Conservation (phyloP, 345 rosid species). For the Murraya koenigii region DNA sequence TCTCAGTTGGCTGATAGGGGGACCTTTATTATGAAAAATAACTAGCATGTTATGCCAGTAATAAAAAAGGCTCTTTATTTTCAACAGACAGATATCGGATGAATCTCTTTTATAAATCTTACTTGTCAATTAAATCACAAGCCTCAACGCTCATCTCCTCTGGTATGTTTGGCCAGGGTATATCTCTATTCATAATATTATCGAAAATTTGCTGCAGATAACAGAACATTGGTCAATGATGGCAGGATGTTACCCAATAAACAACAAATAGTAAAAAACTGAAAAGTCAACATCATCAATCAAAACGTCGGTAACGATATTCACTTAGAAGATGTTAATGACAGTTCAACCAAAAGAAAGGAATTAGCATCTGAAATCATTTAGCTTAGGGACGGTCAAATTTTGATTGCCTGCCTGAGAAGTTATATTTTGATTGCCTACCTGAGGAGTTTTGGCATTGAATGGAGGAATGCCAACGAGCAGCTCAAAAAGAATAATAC, state of each 20-base stretch:
- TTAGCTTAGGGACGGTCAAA: not conserved
- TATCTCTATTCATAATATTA: slow-evolving; percentile 85
- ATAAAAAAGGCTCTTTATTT: not conserved
- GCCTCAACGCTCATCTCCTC: slow-evolving; percentile 82
- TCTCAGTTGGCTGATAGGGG: not conserved
- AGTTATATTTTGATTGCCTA: slow-evolving; percentile 22
- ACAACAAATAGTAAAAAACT: slow-evolving; percentile 4
- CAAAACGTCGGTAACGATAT: not conserved
- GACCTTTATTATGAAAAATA: not conserved
- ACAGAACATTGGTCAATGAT: slow-evolving; percentile 3
- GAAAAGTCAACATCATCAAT: not conserved
- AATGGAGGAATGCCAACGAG: slow-evolving; percentile 94
- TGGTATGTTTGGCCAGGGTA: slow-evolving; percentile 85
- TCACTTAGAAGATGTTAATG: not conserved
- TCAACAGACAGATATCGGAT: not conserved
- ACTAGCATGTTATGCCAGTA: not conserved
- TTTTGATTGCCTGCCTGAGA: slow-evolving; percentile 56
- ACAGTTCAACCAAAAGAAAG: not conserved
- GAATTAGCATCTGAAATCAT: not conserved
- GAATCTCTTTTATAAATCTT: slow-evolving; percentile 30
- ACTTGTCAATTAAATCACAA: slow-evolving; percentile 79
- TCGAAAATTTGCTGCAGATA: slow-evolving; percentile 83
- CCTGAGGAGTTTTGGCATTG: slow-evolving; percentile 93
- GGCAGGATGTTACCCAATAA: slow-evolving; percentile 1
- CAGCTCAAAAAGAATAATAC: slow-evolving; percentile 86